Base-by-base conservation (phyloP, 2,329 filamentous ascomycete species). In the Xylariaceae sp. region DNA sequence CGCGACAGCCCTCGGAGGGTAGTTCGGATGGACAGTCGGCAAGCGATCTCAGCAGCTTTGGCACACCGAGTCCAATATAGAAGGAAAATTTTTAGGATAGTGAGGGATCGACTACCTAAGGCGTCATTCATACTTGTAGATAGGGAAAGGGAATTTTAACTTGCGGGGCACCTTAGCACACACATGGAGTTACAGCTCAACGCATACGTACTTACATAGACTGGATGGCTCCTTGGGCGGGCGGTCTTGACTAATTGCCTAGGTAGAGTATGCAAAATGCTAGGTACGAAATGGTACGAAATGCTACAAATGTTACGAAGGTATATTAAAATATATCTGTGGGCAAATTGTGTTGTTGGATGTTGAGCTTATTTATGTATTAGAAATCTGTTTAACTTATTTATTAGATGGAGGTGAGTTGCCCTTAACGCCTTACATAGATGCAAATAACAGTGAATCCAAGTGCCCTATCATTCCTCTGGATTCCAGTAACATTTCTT, bases 21-120 rank as follows among this genome's bases (percentile, higher is more conserved):
- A 63, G 69, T 14, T 73, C 70, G 16, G 70, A 71, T 52, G 59
- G 43, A 37, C 67, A 68, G 44, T 71, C 70, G 42, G 20, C 53
- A 19, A 72, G 69, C 50, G 68, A 68, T 23, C 56, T 60, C 10
- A 71, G 70, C 50, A 72, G 70, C 48, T 61, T 67, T 54, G 65
- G 66, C 26, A 69, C 68, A 4, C 63, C 65, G 12, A 72, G 70
- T 59, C 67, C 68, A 9, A 57, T 66, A 52, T 71, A 56, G 56
- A 48, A 52, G 44, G 57, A 9, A 20, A 12, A 18, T 40, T 40
- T 44, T 50, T 49, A 46, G 61, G 52, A 62, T 60, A 58, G n/a
- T 42, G 48, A 2, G 40, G 29, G 32, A 14, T 37, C 14, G 32
- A 16, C n/a, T n/a, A n/a, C 2, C 10, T 16, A n/a, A 20, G 48